Evolutionary conservation across 768 basidiomycete genomes (phyloP), one percentile per base, ranked within the genome.

Genomic region (Ramaria sp.): DNA sequence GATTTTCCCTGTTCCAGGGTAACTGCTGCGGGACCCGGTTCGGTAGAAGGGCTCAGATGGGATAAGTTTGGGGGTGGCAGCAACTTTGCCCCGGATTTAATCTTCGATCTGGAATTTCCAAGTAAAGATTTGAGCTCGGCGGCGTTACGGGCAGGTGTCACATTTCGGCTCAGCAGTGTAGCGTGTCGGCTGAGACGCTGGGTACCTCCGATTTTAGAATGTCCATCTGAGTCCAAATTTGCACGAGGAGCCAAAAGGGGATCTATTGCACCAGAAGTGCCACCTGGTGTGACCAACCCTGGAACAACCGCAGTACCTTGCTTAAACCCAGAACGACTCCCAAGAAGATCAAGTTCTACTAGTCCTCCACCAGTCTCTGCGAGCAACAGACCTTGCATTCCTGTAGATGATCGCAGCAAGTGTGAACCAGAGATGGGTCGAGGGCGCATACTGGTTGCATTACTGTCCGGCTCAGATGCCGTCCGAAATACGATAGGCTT

Each of bases 1-100:
- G 78, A 63, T 61, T 81, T 83, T 4, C 87, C 82, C 61, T 87
- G 85, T 65, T 89, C 89, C 37, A 90, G 69, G 1, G 68, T 65
- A 20, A 81, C 72, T 12, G 64, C 58, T 32, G 67, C 63, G 5
- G 58, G 63, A 28, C 41, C 45, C 10, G 30, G 5, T 4, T 39
- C 38, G 13, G 16, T 5, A 3, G 12, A 24, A 28, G 9, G 9
- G 13, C 22, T 15, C 5, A 15, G 13, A 20, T 45, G 44, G 16
- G 44, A 9, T 32, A 39, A 34, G 25, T 45, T 44, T 5, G 15
- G 39, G 44, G 61, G 58, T 2, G 69, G 72, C 24, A 72, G 59
- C 30, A 82, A 60, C 4, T 71, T 69, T 16, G 81, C 74, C 10
- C 78, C 77, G 28, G 74, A 63, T 63, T 77, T 80, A 37, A 86